Conservation (phyloP, 257 asterid genomes). For the Nicotiana obtusifolia region DNA sequence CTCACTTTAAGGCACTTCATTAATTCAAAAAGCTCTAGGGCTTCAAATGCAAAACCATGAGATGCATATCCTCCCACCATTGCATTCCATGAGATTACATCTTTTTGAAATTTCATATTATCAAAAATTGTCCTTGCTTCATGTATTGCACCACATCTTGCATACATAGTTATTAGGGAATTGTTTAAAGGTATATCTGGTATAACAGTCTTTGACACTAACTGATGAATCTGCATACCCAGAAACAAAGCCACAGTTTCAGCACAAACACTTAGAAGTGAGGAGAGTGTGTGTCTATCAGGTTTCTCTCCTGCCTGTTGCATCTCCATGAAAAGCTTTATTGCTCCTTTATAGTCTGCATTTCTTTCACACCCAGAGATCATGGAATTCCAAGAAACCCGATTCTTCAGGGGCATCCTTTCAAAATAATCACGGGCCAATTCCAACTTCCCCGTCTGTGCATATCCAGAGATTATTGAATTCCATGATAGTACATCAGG, state of each 20-base stretch:
- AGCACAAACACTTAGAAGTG: slow-evolving; percentile 75
- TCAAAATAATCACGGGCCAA: slow-evolving; percentile 48
- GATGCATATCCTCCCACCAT: slow-evolving; percentile 86
- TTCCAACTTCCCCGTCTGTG: slow-evolving; percentile 49
- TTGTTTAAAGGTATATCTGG: slow-evolving; percentile 71
- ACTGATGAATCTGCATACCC: slow-evolving; percentile 78
- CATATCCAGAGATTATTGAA: slow-evolving; percentile 61
- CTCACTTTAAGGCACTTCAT: slow-evolving; percentile 50
- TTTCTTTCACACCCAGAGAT: slow-evolving; percentile 71
- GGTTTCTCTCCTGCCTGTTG: slow-evolving; percentile 65
- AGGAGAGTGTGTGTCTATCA: slow-evolving; percentile 70
- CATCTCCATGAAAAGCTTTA: slow-evolving; percentile 55
- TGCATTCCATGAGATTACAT: slow-evolving; percentile 85
- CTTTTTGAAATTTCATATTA: slow-evolving; percentile 45
- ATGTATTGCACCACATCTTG: slow-evolving; percentile 68
- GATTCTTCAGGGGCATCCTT: slow-evolving; percentile 57
- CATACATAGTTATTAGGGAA: slow-evolving; percentile 81
- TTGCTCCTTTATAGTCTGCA: slow-evolving; percentile 45
- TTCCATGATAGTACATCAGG: slow-evolving; percentile 77
- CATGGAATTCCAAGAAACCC: slow-evolving; percentile 74
- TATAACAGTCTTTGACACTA: slow-evolving; percentile 44
- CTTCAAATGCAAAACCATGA: slow-evolving; percentile 59
- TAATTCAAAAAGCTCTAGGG: slow-evolving; percentile 58
- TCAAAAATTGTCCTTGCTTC: slow-evolving; percentile 62
- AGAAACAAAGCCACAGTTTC: slow-evolving; percentile 50